These are phyloP conservation scores for Sporothrix brasiliensis DNA, from an alignment of 2,329 filamentous ascomycete genomes.

Conservation along the genomic window DNA sequence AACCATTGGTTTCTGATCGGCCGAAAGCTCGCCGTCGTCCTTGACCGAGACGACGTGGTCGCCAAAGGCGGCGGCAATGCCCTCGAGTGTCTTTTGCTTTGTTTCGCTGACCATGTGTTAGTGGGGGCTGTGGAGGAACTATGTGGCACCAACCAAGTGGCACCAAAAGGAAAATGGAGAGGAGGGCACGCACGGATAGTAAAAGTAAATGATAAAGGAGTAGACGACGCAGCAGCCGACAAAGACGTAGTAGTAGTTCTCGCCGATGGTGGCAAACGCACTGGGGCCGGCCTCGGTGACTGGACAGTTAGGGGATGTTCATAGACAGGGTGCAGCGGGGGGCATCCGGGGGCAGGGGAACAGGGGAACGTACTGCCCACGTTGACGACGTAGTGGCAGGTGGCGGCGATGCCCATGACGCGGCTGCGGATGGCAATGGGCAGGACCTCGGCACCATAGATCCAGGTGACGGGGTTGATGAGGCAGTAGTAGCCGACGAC, in stretches of 20 bases:
- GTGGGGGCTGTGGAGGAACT: background rate
- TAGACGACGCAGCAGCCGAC: conserved; percentile 57
- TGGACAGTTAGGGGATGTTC: background rate
- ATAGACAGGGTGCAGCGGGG: background rate
- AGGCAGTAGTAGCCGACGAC: conserved; percentile 58
- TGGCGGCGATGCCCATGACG: conserved; percentile 58
- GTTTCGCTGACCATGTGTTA: conserved; percentile 44
- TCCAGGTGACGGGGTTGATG: conserved; percentile 58
- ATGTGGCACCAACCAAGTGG: too few species aligned
- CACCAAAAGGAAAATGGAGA: too few species aligned
- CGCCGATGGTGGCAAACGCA: conserved; percentile 59
- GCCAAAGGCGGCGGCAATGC: conserved; percentile 53
- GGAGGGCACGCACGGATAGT: conserved; percentile 47
- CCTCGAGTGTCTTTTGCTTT: conserved; percentile 52
- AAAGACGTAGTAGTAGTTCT: conserved; percentile 65
- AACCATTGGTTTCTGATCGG: background rate
- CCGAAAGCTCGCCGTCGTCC: background rate
- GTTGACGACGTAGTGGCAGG: conserved; percentile 59
- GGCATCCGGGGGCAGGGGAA: too few species aligned
- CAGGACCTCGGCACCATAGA: conserved; percentile 59
- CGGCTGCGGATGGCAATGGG: conserved; percentile 58
- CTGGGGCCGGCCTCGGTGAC: conserved; percentile 58
- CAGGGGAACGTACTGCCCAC: conserved; percentile 42
- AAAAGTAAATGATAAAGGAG: conserved; percentile 55
- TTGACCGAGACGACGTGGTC: conserved; percentile 46